These are phyloP conservation scores for Populus pruinosa DNA, from an alignment of 345 rosid genomes.

Conservation along the genomic window DNA sequence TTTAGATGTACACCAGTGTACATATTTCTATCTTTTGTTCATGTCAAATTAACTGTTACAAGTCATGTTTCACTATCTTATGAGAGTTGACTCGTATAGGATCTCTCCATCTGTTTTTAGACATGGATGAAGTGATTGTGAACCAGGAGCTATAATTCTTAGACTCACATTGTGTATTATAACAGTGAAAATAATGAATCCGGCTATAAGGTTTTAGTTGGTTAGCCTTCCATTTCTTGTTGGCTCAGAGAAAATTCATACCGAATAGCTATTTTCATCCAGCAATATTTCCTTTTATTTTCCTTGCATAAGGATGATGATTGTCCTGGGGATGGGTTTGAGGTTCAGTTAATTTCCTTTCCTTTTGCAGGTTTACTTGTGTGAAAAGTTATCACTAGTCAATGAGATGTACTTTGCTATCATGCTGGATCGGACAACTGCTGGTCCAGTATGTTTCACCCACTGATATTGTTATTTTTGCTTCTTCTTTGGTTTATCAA, in stretches of 20 bases:
- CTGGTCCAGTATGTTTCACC: slow-evolving; percentile 80
- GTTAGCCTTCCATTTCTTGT: neutral
- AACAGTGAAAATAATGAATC: neutral
- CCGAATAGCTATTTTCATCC: neutral
- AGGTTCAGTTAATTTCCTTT: slow-evolving; percentile 10
- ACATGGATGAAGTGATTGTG: neutral
- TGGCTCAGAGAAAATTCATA: neutral
- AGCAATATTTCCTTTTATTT: neutral
- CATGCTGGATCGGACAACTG: slow-evolving; percentile 86
- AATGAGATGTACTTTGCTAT: slow-evolving; percentile 99
- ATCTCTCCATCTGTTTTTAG: neutral
- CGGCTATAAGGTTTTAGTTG: neutral
- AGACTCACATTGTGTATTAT: neutral
- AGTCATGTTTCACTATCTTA: no score
- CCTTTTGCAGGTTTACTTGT: slow-evolving; percentile 76
- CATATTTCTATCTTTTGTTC: neutral
- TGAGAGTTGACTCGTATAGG: neutral
- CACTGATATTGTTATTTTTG: neutral
- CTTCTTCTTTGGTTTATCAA: slow-evolving; percentile 1
- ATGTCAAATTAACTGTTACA: neutral
- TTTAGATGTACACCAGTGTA: neutral
- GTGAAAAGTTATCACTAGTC: slow-evolving; percentile 83
- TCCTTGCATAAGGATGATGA: neutral
- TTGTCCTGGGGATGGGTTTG: neutral
- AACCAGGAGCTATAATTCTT: neutral